Percentiles rank a stretch among this genome's conserved stretches.
phyloP scores from a whole-genome alignment of 176 grass and related monocot species.

The Zoysia pacifica region DNA sequence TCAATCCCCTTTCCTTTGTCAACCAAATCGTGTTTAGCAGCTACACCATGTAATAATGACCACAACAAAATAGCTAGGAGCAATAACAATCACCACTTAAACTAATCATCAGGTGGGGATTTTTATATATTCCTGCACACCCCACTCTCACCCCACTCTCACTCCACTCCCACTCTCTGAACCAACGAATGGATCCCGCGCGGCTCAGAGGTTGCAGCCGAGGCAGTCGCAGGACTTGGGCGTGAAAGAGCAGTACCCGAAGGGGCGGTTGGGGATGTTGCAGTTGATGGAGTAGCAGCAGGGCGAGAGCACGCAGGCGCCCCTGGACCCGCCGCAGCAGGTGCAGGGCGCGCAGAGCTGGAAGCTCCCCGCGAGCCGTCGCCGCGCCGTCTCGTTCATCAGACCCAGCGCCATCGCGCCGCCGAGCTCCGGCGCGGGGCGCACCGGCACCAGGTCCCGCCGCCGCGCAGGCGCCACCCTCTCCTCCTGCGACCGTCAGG shows the following conservation, averaged over 20 bases:
- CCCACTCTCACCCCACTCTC: conserved; percentile 17
- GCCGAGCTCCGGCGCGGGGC: conserved; percentile 28
- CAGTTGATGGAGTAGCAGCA: conserved; percentile 99
- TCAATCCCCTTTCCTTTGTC: background rate
- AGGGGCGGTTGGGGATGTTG: conserved; percentile 95
- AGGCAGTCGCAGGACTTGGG: conserved; percentile 82
- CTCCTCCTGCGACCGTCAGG: background rate
- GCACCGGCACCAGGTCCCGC: conserved; percentile 44
- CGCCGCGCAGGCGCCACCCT: background rate
- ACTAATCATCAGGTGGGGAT: conserved; percentile 26
- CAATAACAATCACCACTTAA: conserved; percentile 33
- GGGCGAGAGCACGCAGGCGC: conserved; percentile 73
- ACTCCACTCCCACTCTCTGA: conserved; percentile 2
- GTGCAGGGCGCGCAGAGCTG: conserved; percentile 93
- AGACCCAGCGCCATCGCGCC: conserved; percentile 44
- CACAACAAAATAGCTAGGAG: conserved; percentile 48
- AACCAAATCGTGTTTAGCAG: conserved; percentile 33
- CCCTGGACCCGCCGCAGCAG: conserved; percentile 71
- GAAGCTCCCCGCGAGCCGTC: conserved; percentile 57
- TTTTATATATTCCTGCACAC: conserved; percentile 26
- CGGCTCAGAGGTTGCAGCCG: conserved; percentile 61
- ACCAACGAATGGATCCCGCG: background rate
- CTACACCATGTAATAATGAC: conserved; percentile 45
- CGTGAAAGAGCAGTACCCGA: conserved; percentile 93
- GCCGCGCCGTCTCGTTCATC: conserved; percentile 65